Conservation (phyloP, 1,284 basidiomycete genomes). For the Veloboletus limbatus region DNA sequence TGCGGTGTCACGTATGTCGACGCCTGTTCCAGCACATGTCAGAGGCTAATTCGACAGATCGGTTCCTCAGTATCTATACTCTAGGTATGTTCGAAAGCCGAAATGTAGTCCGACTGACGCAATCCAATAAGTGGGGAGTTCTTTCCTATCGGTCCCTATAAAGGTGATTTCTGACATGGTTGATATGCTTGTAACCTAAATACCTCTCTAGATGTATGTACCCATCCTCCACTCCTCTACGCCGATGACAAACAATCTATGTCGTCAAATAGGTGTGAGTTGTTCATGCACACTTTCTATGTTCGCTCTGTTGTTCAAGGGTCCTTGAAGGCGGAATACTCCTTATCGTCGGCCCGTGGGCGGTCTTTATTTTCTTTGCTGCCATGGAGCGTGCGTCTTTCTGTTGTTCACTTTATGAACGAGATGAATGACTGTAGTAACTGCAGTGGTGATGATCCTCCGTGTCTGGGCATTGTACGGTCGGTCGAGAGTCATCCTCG, state of each 20-base stretch:
- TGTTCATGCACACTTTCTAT: not conserved
- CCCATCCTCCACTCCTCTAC: too few relatives aligned
- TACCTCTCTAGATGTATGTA: not conserved
- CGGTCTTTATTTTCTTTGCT: not conserved
- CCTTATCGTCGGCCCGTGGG: not conserved
- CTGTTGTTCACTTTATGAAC: not conserved
- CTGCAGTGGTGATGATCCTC: slow-evolving; percentile 10
- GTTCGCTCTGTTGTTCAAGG: not conserved
- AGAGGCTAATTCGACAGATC: not conserved
- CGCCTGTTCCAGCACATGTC: not conserved
- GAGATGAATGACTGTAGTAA: not conserved
- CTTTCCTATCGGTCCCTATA: slow-evolving; percentile 5
- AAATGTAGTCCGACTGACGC: not conserved
- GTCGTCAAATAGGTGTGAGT: slow-evolving; percentile 11
- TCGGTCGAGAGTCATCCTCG: slow-evolving; percentile 6
- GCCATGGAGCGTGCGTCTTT: slow-evolving; percentile 6
- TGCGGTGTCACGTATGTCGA: not conserved
- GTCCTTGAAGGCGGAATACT: not conserved
- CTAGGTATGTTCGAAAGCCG: not conserved
- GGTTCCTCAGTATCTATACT: not conserved
- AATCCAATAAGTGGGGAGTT: slow-evolving; percentile 1
- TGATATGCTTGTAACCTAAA: not conserved
- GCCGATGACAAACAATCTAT: too few relatives aligned
- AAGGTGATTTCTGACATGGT: slow-evolving; percentile 1
- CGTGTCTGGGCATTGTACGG: slow-evolving; percentile 11